Evolutionary conservation across 805 yeast species (phyloP).

Genomic region (Torulaspora indica): DNA sequence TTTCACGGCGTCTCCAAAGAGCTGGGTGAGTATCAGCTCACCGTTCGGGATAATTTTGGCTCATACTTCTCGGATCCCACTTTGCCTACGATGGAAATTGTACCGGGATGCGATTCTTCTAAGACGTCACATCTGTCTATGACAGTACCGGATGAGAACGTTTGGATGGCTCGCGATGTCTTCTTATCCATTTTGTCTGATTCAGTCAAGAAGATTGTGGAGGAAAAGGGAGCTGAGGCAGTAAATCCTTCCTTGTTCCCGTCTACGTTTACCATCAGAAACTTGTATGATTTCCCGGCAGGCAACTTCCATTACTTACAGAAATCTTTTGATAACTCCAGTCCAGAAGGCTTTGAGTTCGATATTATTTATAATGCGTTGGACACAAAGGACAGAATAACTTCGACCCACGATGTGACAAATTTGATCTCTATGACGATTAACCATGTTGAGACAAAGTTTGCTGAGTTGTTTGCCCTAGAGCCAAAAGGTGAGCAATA

Average conservation of each 20-base stretch:
- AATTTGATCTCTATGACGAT: conserved; percentile 23
- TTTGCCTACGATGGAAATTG: conserved; percentile 27
- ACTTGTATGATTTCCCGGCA: conserved; percentile 48
- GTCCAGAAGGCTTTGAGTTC: conserved; percentile 51
- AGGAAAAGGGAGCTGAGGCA: conserved; percentile 15
- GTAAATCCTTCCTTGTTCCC: conserved; percentile 36
- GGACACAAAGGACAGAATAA: conserved; percentile 39
- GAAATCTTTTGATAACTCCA: conserved; percentile 61
- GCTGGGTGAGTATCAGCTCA: conserved; percentile 61
- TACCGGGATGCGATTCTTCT: conserved; percentile 50
- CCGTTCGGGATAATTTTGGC: conserved; percentile 52
- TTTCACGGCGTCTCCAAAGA: conserved; percentile 54
- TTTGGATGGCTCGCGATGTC: conserved; percentile 77
- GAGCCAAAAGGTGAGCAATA: conserved; percentile 39
- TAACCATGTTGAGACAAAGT: conserved; percentile 35
- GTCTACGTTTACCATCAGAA: conserved; percentile 51
- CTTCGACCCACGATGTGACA: conserved; percentile 19
- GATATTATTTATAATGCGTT: conserved; percentile 58
- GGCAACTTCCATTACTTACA: conserved; percentile 83
- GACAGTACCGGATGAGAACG: conserved; percentile 61
- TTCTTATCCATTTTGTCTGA: conserved; percentile 67
- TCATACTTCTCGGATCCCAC: conserved; percentile 28
- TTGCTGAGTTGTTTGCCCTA: conserved; percentile 50
- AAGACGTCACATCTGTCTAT: conserved; percentile 63
- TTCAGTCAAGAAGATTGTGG: conserved; percentile 46